phyloP scores from a whole-genome alignment of 768 basidiomycete species.

The Podaxis mareebaensis region DNA sequence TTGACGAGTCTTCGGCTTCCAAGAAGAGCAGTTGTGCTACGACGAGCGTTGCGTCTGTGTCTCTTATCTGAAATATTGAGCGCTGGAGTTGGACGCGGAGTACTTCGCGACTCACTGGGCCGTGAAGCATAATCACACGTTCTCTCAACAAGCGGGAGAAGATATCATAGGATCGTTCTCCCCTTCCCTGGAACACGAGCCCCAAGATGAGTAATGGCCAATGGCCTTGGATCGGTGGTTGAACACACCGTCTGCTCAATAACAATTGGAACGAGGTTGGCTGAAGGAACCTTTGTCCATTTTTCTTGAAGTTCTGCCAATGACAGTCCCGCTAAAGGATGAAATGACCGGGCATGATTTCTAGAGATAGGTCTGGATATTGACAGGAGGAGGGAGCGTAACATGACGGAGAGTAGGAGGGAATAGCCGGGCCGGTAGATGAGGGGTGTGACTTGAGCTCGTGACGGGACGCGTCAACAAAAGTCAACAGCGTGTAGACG shows the following conservation, averaged over 20 bases:
- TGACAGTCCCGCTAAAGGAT: slow-evolving; percentile 50
- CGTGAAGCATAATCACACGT: slow-evolving; percentile 93
- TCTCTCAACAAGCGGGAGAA: slow-evolving; percentile 92
- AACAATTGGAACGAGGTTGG: slow-evolving; percentile 85
- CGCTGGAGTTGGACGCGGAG: not conserved
- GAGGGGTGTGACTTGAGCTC: slow-evolving; percentile 20
- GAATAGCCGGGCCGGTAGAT: not conserved
- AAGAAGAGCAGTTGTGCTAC: slow-evolving; percentile 94
- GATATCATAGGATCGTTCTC: slow-evolving; percentile 92
- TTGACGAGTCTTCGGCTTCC: slow-evolving; percentile 92
- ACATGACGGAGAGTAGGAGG: slow-evolving; percentile 17
- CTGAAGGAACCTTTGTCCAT: slow-evolving; percentile 45
- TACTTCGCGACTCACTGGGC: slow-evolving; percentile 62
- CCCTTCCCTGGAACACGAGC: slow-evolving; percentile 59
- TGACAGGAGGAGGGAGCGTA: slow-evolving; percentile 23
- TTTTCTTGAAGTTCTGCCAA: slow-evolving; percentile 32
- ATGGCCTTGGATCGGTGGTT: not conserved
- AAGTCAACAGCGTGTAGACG: slow-evolving; percentile 18
- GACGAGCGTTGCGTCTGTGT: slow-evolving; percentile 83
- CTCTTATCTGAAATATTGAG: slow-evolving; percentile 65
- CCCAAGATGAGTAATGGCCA: slow-evolving; percentile 9
- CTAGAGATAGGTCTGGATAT: slow-evolving; percentile 14
- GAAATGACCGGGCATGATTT: slow-evolving; percentile 42
- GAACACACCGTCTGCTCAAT: slow-evolving; percentile 83
- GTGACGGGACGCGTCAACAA: slow-evolving; percentile 40